phyloP scores from a whole-genome alignment of 2,329 filamentous ascomycete genomes.

The Tolypocladium tropicale region DNA sequence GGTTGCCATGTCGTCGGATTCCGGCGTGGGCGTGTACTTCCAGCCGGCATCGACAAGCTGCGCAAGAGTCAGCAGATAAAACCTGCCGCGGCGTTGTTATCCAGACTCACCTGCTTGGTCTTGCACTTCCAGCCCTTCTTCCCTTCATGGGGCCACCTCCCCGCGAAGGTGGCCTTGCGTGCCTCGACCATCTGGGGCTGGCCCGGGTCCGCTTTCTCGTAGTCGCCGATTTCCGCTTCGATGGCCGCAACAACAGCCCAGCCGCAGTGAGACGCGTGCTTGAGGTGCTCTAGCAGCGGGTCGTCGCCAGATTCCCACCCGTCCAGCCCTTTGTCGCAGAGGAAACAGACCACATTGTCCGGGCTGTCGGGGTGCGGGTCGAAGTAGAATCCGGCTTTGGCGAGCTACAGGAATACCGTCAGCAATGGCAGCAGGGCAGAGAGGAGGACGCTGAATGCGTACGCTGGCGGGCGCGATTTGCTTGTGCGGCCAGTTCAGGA shows the following conservation, averaged over 20 bases:
- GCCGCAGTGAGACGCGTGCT: slow-evolving; percentile 71
- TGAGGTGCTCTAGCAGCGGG: slow-evolving; percentile 75
- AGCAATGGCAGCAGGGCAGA: slow-evolving; percentile 3
- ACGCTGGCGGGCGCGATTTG: slow-evolving; percentile 21
- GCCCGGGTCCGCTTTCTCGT: slow-evolving; percentile 63
- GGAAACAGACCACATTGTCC: slow-evolving; percentile 86
- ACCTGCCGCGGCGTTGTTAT: neutral
- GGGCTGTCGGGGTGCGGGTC: slow-evolving; percentile 62
- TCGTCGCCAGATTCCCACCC: slow-evolving; percentile 87
- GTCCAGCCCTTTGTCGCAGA: slow-evolving; percentile 74
- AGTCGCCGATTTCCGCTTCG: slow-evolving; percentile 51
- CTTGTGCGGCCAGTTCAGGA: slow-evolving; percentile 66
- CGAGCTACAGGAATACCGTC: slow-evolving; percentile 50
- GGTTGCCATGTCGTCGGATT: slow-evolving; percentile 80
- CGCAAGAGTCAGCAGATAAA: slow-evolving; percentile 2
- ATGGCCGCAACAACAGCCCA: slow-evolving; percentile 69
- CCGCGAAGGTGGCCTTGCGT: slow-evolving; percentile 72
- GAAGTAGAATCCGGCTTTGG: slow-evolving; percentile 86
- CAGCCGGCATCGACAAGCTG: slow-evolving; percentile 86
- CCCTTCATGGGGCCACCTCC: slow-evolving; percentile 77
- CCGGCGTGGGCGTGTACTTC: slow-evolving; percentile 79
- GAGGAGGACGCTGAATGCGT: slow-evolving; percentile 4
- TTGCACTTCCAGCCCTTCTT: slow-evolving; percentile 89
- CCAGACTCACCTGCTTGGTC: slow-evolving; percentile 61
- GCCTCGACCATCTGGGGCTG: slow-evolving; percentile 63